Conservation (phyloP, 331 rosid genomes). For the Acacia pycnantha region DNA sequence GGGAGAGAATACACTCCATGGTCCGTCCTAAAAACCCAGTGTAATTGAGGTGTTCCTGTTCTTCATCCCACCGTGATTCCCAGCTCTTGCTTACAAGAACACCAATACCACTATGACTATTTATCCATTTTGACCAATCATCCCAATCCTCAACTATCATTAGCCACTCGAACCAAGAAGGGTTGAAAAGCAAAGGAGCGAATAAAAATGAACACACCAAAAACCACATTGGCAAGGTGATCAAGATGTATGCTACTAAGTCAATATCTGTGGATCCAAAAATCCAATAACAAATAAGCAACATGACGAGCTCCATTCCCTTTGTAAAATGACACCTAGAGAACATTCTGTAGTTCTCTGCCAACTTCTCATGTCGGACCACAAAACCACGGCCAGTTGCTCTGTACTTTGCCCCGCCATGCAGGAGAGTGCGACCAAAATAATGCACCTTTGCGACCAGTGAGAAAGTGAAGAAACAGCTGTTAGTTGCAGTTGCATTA, state of each 20-base stretch:
- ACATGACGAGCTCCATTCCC: slow-evolving; percentile 74
- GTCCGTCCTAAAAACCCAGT: slow-evolving; percentile 69
- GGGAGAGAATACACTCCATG: slow-evolving; percentile 67
- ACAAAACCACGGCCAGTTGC: neutral
- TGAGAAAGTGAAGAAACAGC: too few species aligned
- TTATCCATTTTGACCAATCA: slow-evolving; percentile 69
- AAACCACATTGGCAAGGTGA: slow-evolving; percentile 90
- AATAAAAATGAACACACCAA: slow-evolving; percentile 79
- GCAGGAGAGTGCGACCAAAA: too few species aligned
- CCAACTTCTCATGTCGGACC: slow-evolving; percentile 86
- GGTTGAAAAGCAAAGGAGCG: slow-evolving; percentile 91
- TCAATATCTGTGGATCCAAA: slow-evolving; percentile 64
- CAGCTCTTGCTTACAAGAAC: slow-evolving; percentile 90
- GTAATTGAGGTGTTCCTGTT: slow-evolving; percentile 84
- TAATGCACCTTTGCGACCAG: too few species aligned
- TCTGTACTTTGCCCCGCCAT: too few species aligned
- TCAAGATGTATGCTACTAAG: slow-evolving; percentile 43
- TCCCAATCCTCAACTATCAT: slow-evolving; percentile 95
- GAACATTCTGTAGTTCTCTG: slow-evolving; percentile 88
- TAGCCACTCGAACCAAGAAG: slow-evolving; percentile 98
- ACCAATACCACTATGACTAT: slow-evolving; percentile 85
- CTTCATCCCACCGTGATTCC: slow-evolving; percentile 99
- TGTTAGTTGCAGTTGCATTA: too few species aligned
- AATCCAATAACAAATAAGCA: slow-evolving; percentile 67
- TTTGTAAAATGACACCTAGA: slow-evolving; percentile 92